A percentile compares a stretch with the other conserved stretches of the same genome.
Evolutionary conservation across 805 yeast species (phyloP).

Genomic region (Cyberlindnera bimundalis): DNA sequence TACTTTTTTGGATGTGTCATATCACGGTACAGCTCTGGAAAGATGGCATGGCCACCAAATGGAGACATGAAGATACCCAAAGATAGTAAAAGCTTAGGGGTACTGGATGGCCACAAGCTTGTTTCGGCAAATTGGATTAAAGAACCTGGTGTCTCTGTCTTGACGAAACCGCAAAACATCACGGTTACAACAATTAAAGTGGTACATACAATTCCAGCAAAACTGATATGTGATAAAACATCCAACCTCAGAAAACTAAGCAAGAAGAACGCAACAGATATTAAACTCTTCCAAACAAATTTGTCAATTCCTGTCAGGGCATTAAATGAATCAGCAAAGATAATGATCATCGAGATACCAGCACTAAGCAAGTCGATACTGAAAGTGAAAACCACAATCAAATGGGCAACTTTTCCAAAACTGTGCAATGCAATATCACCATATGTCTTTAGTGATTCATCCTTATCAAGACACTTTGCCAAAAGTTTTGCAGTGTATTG

Average conservation of each 20-base stretch:
- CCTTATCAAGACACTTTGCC: slow-evolving; percentile 42
- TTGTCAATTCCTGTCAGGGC: slow-evolving; percentile 42
- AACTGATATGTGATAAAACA: slow-evolving; percentile 50
- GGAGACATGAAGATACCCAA: slow-evolving; percentile 71
- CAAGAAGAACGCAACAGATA: slow-evolving; percentile 39
- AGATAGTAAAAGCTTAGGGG: slow-evolving; percentile 42
- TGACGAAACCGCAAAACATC: slow-evolving; percentile 43
- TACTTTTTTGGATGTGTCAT: slow-evolving; percentile 70
- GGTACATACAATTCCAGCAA: slow-evolving; percentile 56
- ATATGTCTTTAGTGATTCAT: slow-evolving; percentile 45
- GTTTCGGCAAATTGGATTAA: slow-evolving; percentile 44
- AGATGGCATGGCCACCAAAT: slow-evolving; percentile 82
- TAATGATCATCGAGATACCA: slow-evolving; percentile 50
- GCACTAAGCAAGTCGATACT: slow-evolving; percentile 61
- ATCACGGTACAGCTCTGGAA: slow-evolving; percentile 72
- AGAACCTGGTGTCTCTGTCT: slow-evolving; percentile 50
- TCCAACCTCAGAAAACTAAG: slow-evolving; percentile 54
- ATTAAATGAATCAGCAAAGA: slow-evolving; percentile 58
- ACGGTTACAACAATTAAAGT: slow-evolving; percentile 45
- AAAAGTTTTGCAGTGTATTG: slow-evolving; percentile 51
- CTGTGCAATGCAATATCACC: slow-evolving; percentile 54
- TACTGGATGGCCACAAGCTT: slow-evolving; percentile 38
- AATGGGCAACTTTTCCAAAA: slow-evolving; percentile 44
- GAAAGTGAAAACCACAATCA: slow-evolving; percentile 46
- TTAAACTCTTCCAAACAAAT: slow-evolving; percentile 38